phyloP scores from a whole-genome alignment of 306 rosid genomes.

The Medicago arabica region DNA sequence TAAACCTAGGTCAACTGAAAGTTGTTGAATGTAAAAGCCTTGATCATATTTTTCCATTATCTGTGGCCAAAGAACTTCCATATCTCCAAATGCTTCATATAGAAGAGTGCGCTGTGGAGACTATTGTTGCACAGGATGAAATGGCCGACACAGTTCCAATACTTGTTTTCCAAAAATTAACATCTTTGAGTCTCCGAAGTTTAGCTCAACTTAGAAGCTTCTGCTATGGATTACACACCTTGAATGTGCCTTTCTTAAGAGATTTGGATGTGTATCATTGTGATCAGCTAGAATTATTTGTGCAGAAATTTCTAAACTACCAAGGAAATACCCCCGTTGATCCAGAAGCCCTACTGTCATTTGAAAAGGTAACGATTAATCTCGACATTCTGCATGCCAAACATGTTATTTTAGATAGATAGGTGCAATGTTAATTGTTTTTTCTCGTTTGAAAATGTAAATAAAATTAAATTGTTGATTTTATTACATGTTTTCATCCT shows the following conservation, averaged over 20 bases:
- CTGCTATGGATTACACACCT: not conserved
- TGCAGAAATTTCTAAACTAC: not conserved
- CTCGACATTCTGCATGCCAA: not conserved
- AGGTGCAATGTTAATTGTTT: not conserved
- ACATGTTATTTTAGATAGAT: not conserved
- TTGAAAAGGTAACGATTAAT: constrained; percentile 5
- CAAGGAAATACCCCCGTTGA: not conserved
- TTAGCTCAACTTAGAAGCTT: not conserved
- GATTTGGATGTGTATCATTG: not conserved
- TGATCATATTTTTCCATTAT: not conserved
- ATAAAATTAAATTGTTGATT: not conserved
- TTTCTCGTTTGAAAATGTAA: not conserved
- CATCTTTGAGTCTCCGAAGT: not conserved
- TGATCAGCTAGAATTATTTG: not conserved
- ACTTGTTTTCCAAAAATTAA: constrained; percentile 4
- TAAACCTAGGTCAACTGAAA: not conserved
- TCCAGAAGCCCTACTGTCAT: not conserved
- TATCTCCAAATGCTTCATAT: not conserved
- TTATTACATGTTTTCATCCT: no score
- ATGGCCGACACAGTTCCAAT: not conserved
- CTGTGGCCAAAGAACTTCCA: not conserved
- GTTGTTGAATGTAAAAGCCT: no score
- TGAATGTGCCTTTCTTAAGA: not conserved
- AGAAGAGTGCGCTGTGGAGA: not conserved
- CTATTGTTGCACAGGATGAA: constrained; percentile 12